A percentile compares a stretch with the other conserved stretches of the same genome.
Conservation (phyloP, 257 asterid species). For the Lithospermum erythrorhizon region DNA sequence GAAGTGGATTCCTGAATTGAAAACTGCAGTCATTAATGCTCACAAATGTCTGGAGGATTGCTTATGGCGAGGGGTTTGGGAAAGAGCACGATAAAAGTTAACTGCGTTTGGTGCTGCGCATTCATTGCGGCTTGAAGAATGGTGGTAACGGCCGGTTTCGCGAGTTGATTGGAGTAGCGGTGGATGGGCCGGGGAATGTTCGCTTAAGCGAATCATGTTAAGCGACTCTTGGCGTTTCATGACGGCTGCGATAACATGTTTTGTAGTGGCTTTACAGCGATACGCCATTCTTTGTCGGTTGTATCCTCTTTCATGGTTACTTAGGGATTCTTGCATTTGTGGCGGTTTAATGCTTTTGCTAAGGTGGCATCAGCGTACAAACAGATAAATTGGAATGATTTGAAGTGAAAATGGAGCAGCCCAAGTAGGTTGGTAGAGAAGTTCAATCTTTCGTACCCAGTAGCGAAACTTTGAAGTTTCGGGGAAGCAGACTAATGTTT, state of each 20-base stretch:
- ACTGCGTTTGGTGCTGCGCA: slow-evolving; percentile 4
- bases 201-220: slow-evolving; percentile 88
- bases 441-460: too few species aligned
- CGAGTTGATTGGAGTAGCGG: slow-evolving; percentile 89
- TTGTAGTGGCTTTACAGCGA: not conserved
- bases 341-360: not conserved
- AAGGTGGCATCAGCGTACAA: not conserved
- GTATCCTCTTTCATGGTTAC: not conserved
- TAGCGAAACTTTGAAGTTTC: not conserved
- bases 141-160: slow-evolving; percentile 99
- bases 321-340: not conserved
- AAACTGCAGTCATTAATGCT: slow-evolving; percentile 61
- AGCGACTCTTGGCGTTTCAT: slow-evolving; percentile 76
- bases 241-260: slow-evolving; percentile 28
- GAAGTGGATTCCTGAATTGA: slow-evolving; percentile 82
- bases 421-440: not conserved
- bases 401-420: not conserved
- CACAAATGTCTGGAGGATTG: slow-evolving; percentile 87
- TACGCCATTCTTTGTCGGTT: not conserved
- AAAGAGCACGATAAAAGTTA: slow-evolving; percentile 21
- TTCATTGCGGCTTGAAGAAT: slow-evolving; percentile 72
- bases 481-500: not conserved
- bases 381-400: not conserved
- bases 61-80: slow-evolving; percentile 92
- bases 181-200: slow-evolving; percentile 94